Percentiles rank a stretch among this genome's conserved stretches.
phyloP scores from a whole-genome alignment of 306 rosid genomes.

The Begonia peltatifolia region DNA sequence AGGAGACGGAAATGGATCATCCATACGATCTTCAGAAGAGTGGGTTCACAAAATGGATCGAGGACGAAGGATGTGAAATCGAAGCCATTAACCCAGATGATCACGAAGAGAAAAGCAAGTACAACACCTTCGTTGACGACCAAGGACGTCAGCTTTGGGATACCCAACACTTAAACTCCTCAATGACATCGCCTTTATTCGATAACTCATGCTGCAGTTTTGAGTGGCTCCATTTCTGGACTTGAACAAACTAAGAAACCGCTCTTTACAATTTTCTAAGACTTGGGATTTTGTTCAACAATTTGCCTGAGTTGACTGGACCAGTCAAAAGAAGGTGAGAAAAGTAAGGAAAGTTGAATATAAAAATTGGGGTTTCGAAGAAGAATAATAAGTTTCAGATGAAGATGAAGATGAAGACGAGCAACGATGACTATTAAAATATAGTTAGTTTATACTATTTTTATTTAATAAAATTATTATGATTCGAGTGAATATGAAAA shows the following conservation, averaged over 20 bases:
- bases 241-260: slow-evolving; percentile 8
- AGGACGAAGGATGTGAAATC: slow-evolving; percentile 20
- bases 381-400: too few relatives aligned
- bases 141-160: slow-evolving; percentile 8
- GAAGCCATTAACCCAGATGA: neutral
- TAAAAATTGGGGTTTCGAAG: too few relatives aligned
- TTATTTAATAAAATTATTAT: too few relatives aligned
- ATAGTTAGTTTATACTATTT: too few relatives aligned
- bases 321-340: too few relatives aligned
- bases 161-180: slow-evolving; percentile 12
- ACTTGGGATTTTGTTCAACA: too few relatives aligned
- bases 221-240: slow-evolving; percentile 65
- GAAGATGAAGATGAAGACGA: too few relatives aligned
- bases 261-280: too few relatives aligned
- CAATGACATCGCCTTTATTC: slow-evolving; percentile 2
- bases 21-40: slow-evolving; percentile 17
- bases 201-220: slow-evolving; percentile 39
- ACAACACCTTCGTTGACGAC: neutral
- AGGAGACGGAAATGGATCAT: slow-evolving; percentile 13
- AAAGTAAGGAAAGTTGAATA: too few relatives aligned
- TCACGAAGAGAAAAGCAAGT: neutral
- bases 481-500: too few relatives aligned
- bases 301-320: too few relatives aligned
- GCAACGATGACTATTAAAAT: too few relatives aligned
- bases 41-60: slow-evolving; percentile 11